Evolutionary conservation across 2,329 filamentous ascomycete genomes (phyloP).

Genomic region (Hypoxylon sp.): DNA sequence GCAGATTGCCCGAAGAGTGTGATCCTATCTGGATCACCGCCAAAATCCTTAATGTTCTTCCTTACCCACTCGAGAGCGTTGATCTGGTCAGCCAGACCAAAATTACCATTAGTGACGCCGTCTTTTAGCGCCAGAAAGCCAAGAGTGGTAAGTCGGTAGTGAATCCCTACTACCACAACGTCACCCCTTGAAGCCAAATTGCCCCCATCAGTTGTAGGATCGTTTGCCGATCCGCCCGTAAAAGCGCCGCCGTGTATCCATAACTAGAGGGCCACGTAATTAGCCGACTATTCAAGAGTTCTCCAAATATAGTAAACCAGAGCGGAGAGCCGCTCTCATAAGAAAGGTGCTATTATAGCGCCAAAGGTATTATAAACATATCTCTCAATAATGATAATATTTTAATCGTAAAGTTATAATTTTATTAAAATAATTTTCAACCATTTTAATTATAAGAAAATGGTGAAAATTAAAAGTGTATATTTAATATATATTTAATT

Average conservation of each 20-base stretch:
- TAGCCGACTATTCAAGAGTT: not conserved
- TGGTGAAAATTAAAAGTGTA: too few species aligned
- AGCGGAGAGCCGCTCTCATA: too few species aligned
- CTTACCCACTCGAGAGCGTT: constrained; percentile 65
- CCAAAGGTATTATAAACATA: too few species aligned
- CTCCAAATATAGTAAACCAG: too few species aligned
- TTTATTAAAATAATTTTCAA: too few species aligned
- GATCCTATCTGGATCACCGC: constrained; percentile 70
- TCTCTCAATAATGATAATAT: too few species aligned
- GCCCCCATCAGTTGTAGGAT: constrained; percentile 64
- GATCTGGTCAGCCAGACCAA: constrained; percentile 65
- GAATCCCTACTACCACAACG: constrained; percentile 71
- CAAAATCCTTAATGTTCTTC: constrained; percentile 67
- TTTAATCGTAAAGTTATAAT: too few species aligned
- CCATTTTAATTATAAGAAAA: too few species aligned
- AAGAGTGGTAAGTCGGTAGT: constrained; percentile 71
- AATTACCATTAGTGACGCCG: constrained; percentile 64
- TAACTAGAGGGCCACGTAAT: constrained; percentile 41
- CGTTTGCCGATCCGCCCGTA: constrained; percentile 61
- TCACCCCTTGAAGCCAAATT: constrained; percentile 72
- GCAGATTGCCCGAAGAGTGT: constrained; percentile 70
- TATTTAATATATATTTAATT: too few species aligned
- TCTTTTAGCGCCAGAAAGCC: constrained; percentile 70
- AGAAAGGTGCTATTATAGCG: too few species aligned
- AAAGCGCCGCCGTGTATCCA: constrained; percentile 69